These are phyloP conservation scores for Nigrospora sphaerica DNA, from an alignment of 2,329 filamentous ascomycete genomes.

Conservation along the genomic window DNA sequence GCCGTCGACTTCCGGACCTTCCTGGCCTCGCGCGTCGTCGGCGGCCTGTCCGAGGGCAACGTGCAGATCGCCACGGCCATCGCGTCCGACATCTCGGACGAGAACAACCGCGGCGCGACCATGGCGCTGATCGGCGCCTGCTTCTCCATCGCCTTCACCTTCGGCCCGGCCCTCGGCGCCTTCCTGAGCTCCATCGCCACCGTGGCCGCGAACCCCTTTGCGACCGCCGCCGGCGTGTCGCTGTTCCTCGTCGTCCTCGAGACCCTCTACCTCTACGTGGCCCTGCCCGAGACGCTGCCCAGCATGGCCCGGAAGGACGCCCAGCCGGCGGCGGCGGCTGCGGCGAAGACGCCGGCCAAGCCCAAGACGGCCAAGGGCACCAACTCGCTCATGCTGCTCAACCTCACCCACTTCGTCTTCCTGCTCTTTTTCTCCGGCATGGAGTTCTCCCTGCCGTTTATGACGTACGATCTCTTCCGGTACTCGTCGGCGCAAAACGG, in stretches of 20 bases:
- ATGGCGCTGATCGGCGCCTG: slow-evolving; percentile 96
- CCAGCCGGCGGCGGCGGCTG: slow-evolving; percentile 12
- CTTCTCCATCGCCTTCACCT: slow-evolving; percentile 96
- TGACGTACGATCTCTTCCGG: slow-evolving; percentile 90
- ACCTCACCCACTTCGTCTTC: slow-evolving; percentile 81
- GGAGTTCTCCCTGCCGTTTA: slow-evolving; percentile 95
- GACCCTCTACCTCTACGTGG: slow-evolving; percentile 78
- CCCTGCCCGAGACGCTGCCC: slow-evolving; percentile 81
- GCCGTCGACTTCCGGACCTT: slow-evolving; percentile 95
- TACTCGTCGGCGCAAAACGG: slow-evolving; percentile 78
- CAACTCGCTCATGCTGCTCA: slow-evolving; percentile 78
- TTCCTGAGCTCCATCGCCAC: slow-evolving; percentile 71
- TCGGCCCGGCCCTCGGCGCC: slow-evolving; percentile 87
- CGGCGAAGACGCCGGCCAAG: slow-evolving; percentile 14
- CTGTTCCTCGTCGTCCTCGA: slow-evolving; percentile 78
- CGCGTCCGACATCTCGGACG: slow-evolving; percentile 90
- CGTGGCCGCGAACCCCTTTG: slow-evolving; percentile 86
- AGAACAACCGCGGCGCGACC: slow-evolving; percentile 74
- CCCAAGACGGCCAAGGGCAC: slow-evolving; percentile 45
- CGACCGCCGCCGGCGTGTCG: slow-evolving; percentile 82
- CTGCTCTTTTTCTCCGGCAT: slow-evolving; percentile 96
- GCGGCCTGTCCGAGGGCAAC: slow-evolving; percentile 92
- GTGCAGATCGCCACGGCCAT: slow-evolving; percentile 95
- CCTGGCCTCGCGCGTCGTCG: slow-evolving; percentile 84
- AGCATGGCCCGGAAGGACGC: slow-evolving; percentile 33